Percentiles rank a stretch among this genome's conserved stretches.
Conservation (phyloP, 1,139 yeast species). For the Geotrichum phurueaensis region DNA sequence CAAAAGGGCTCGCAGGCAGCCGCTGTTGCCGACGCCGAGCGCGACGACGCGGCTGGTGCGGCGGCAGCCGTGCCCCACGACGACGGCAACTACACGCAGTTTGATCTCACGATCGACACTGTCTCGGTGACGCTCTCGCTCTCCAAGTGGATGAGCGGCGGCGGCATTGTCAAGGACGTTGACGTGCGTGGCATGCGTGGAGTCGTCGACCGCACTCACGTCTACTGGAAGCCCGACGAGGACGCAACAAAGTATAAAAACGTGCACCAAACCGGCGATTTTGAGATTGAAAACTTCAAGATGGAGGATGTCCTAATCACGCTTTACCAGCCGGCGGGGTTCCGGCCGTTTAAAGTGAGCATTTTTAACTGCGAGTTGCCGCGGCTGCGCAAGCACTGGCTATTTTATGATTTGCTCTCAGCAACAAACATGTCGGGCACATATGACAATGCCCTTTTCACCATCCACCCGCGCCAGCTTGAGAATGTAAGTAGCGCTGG, state of each 20-base stretch:
- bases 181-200: slow-evolving; percentile 85
- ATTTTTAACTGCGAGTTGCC: slow-evolving; percentile 80
- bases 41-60: slow-evolving; percentile 18
- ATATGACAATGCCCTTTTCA: slow-evolving; percentile 86
- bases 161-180: slow-evolving; percentile 77
- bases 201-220: slow-evolving; percentile 83
- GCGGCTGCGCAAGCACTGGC: slow-evolving; percentile 82
- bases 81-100: slow-evolving; percentile 94
- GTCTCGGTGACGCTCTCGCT: slow-evolving; percentile 76
- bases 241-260: slow-evolving; percentile 79
- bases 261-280: slow-evolving; percentile 76
- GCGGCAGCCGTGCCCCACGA: slow-evolving; percentile 42
- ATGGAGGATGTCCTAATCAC: slow-evolving; percentile 83
- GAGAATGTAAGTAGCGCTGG: slow-evolving; percentile 13
- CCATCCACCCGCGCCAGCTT: slow-evolving; percentile 71
- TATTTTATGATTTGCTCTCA: slow-evolving; percentile 76
- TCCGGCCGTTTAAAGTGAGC: slow-evolving; percentile 80
- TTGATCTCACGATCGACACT: slow-evolving; percentile 82
- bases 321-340: slow-evolving; percentile 70
- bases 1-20: slow-evolving; percentile 70
- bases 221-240: slow-evolving; percentile 73
- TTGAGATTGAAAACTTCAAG: slow-evolving; percentile 76
- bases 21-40: slow-evolving; percentile 44
- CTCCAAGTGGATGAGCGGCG: slow-evolving; percentile 82
- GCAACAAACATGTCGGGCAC: slow-evolving; percentile 86